A percentile compares a stretch with the other conserved stretches of the same genome.
Evolutionary conservation across 352 stramenopile genomes (phyloP).

Genomic region (Lagenidium giganteum): DNA sequence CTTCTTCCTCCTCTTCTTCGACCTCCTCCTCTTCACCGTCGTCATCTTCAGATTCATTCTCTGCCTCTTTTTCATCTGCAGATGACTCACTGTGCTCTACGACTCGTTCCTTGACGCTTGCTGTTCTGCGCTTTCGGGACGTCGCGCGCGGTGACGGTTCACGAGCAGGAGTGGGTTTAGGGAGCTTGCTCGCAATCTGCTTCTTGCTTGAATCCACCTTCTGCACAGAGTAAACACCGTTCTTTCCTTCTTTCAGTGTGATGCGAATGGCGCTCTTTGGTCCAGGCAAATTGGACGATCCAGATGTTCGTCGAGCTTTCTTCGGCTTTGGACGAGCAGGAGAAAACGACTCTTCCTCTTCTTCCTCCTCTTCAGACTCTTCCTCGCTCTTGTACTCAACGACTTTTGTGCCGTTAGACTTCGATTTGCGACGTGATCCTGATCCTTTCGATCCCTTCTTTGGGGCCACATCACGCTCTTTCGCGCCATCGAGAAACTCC

Average conservation of each 20-base stretch:
- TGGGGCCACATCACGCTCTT: conserved; percentile 22
- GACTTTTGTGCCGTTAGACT: conserved; percentile 20
- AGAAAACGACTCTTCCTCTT: conserved; percentile 15
- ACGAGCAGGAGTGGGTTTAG: too few relatives aligned
- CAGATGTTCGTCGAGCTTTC: conserved; percentile 1
- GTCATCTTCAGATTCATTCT: conserved; percentile 18
- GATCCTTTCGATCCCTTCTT: conserved; percentile 33
- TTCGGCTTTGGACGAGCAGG: conserved; percentile 15
- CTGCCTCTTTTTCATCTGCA: conserved; percentile 13
- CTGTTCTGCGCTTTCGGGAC: too few relatives aligned
- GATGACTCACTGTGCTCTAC: conserved; percentile 2
- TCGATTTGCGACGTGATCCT: conserved; percentile 30
- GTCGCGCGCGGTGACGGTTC: too few relatives aligned
- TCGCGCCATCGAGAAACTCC: conserved; percentile 75
- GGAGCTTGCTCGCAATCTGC: too few relatives aligned
- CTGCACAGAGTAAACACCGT: too few relatives aligned
- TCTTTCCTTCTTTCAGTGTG: too few relatives aligned
- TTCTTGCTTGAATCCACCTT: too few relatives aligned
- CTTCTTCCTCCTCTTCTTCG: conserved; percentile 15
- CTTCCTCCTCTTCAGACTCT: conserved; percentile 18
- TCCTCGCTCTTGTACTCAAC: conserved; percentile 14
- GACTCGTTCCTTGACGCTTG: too few relatives aligned
- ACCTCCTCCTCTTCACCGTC: conserved; percentile 6
- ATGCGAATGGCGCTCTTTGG: conserved; percentile 22
- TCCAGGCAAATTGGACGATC: background rate